Base-by-base conservation (phyloP, 1,284 basidiomycete species). In the Austropuccinia psidii region DNA sequence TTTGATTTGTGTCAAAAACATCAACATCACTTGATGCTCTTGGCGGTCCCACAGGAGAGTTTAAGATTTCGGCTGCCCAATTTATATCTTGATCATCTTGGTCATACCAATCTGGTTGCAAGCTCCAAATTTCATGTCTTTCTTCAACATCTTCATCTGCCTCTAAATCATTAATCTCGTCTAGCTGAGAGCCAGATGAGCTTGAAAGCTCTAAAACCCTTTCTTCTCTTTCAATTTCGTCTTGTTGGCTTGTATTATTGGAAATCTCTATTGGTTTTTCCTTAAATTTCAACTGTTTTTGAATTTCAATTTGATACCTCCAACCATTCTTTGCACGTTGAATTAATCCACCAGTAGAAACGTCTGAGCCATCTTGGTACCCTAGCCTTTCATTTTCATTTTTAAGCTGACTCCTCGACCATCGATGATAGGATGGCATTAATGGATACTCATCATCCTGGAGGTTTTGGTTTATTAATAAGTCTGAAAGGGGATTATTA, bases 311-410 rank as follows among this genome's bases (percentile, higher is more conserved):
- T n/a, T 62, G 60, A 6, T 41, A 24, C 15, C 31, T 58, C 67
- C 67, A 69, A 24, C 37, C 67, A 11, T 43, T 33, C 29, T 29
- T 41, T 6, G 67, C 67, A 8, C 67, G 24, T 24, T 24, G 8
- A 24, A 69, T 31, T 33, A 69, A 37, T 4, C 15, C 41, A 7
- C 6, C 2, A 31, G 41, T 58, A 7, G 67, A 33, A 6, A 57
- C 39, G 7, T 58, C 37, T 7, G 33, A 27, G 13, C 50, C 67
- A 45, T 69, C 67, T 13, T 57, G 35, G 19, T 57, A 69, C 6
- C 67, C 67, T 29, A 69, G 29, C 27, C 37, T 39, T 49, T 69
- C 67, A 33, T 54, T 69, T 24, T 69, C 67, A 45, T 69, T 69
- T 33, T 69, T 24, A 17, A 69, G 35, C 15, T 69, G 27, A 15